These are phyloP conservation scores for Helotiales sp. DNA, from an alignment of 2,329 filamentous ascomycete species.

Conservation along the genomic window DNA sequence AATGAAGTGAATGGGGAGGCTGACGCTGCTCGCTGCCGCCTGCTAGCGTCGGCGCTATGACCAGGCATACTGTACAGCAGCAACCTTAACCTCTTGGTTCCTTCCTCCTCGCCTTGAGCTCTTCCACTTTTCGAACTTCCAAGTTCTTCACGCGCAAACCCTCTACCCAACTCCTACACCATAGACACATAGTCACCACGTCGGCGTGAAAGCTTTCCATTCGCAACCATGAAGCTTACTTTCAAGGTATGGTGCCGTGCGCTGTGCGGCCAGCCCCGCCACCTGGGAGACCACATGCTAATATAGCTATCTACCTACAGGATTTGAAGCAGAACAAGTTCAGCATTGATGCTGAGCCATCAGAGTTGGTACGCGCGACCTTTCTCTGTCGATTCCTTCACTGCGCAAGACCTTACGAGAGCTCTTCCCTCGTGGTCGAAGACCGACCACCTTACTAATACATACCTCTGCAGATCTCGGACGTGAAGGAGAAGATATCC, in stretches of 20 bases:
- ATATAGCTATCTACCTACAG: conserved; percentile 47
- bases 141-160: not conserved
- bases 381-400: not conserved
- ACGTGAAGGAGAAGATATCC: conserved; percentile 90
- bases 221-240: conserved; percentile 65
- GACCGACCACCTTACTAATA: conserved; percentile 10
- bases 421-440: not conserved
- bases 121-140: not conserved
- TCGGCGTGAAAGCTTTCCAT: conserved; percentile 12
- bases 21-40: not conserved
- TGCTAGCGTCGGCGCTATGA: too few relatives aligned
- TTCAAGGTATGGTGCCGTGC: conserved; percentile 57
- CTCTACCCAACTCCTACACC: not conserved
- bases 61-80: not conserved
- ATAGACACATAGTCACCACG: not conserved
- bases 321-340: conserved; percentile 99
- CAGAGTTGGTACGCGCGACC: conserved; percentile 71
- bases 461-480: conserved; percentile 63
- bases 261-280: conserved; percentile 22
- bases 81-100: not conserved
- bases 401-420: not conserved
- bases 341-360: conserved; percentile 89
- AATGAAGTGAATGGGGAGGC: not conserved
- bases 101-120: not conserved
- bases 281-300: conserved; percentile 29